Evolutionary conservation across 2,329 filamentous ascomycete genomes (phyloP), one percentile per base, ranked within the genome.

Genomic region (Hypoxylon sp.): DNA sequence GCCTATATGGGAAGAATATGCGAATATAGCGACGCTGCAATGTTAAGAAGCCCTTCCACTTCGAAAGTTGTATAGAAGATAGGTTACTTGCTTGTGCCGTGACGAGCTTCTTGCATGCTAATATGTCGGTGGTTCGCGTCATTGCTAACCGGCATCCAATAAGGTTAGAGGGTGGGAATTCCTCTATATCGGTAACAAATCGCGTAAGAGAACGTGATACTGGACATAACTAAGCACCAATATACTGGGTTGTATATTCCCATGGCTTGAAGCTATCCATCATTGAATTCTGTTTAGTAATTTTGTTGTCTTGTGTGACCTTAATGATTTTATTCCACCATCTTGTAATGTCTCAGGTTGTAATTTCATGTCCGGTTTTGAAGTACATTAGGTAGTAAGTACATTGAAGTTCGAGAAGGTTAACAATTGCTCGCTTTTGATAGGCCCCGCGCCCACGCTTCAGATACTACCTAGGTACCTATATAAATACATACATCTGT

Each of bases 121-220:
- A 50, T 56, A 59, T 39, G 60, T 46, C 50, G 37, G 55, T 32
- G 44, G 24, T 50, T 60, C 29, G 44, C 46, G 29, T 24, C 39
- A 50, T 60, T 58, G 52, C 37, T 65, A 27, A 37, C 37, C 32
- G 39, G 32, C 56, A 21, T 13, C 61, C 56, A 61, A 69, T 69
- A 32, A 15, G 58, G 27, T 60, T 66, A 11, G 39, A 57, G 60
- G 52, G 17, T 24, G 31, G 37, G n/a, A 19, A 59, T 67, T 52
- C n/a, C 13, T 62, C 42, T 59, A 60, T 60, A 44, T 24, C 27
- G 46, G 7, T 11, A 15, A 17, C 24, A 58, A 50, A 62, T 67
- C 37, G 53, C 58, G 64, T 42, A 27, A 60, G 58, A 66, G 7
- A n/a, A 35, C 46, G 6, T 29, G 52, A 48, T 47, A 13, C 32